Base-by-base conservation (phyloP, 129 eudicot species). In the Solidago caesia region DNA sequence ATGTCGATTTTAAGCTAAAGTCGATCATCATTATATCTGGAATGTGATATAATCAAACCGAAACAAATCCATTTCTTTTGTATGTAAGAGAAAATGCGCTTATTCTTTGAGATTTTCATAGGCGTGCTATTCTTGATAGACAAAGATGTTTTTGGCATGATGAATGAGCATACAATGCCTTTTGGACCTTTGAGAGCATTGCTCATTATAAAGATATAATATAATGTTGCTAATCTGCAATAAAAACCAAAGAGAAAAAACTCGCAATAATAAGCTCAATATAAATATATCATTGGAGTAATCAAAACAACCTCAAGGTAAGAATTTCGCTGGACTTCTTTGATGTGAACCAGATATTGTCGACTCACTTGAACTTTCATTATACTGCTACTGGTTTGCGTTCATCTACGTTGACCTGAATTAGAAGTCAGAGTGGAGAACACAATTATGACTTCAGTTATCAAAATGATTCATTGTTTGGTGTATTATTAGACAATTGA, bases 381-480 rank as follows among this genome's bases (percentile, higher is more conserved):
- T 6, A 73, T 49, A 79, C 83, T 47, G 83, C 78, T 66, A 79
- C 78, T 11, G 78, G 78, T 78, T 73, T 79, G 74, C 44, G 62
- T 58, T 72, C 74, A 29, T 79, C 83, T 45, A 73, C 64, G 16
- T 66, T 79, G 42, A 79, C 78, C 46, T 72, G 79, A 66, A 64
- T 65, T 55, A 15, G 66, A 71, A 21, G 56, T 44, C 76, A 72
- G 43, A 51, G 15, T 51, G 57, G 13, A 7, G 27, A 64, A 13
- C 65, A 49, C 21, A 64, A 15, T 61, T n/a, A 4, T 46, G 14
- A 56, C 33, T 55, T 71, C 39, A n/a, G 27, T 33, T 55, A 71
- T 71, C 67, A 3, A 8, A 43, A 44, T 0, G 42, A 44, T 41
- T 42, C 43, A 55, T 72, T 72, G 25, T 21, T 15, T 8, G 4